Base-by-base conservation (phyloP, 1,139 yeast species). In the Geotrichum reessii region DNA sequence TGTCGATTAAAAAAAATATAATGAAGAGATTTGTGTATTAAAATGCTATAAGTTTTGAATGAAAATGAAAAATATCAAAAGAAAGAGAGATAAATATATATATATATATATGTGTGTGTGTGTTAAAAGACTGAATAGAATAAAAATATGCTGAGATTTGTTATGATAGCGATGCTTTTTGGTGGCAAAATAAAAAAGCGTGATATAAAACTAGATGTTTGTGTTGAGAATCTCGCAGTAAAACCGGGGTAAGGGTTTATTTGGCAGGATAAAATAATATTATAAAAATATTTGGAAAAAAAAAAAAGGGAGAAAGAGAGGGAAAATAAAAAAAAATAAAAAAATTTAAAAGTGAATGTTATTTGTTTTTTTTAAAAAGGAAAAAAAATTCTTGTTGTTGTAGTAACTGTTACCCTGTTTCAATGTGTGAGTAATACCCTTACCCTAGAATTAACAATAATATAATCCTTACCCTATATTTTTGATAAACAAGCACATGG, bases 281-380 rank as follows among this genome's bases (percentile, higher is more conserved):
- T 31, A 37, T 22, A 19, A 33, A 25, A 6, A 48, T 1, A 11
- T 3, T 14, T 9, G 47, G 14, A 31, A 31, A 28, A 33, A 27
- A 47, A 27, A 46, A 47, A 33, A 37, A 53, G 8, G 12, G 48
- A 48, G 4, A 28, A 12, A 24, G 19, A 2, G 6, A 42, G 14
- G 37, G 33, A n/a, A 37, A 44, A 31, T 8, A n/a, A 52, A 46
- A 46, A 37, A n/a, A 33, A 48, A 14, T 37, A 37, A 53, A 53
- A 53, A n/a, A 40, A 33, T 33, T 11, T 37, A 54, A 40, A 19
- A 22, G 52, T 50, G 33, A 24, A 33, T 50, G 46, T 37, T 8
- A 37, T n/a, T 37, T 8, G n/a, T n/a, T 17, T 9, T 37, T 17
- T 37, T 37, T 37, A 37, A 37, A 37, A 37, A 37, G 44, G 44